Evolutionary conservation across 2,329 filamentous ascomycete genomes (phyloP).

Genomic region (Phialophora expanda): DNA sequence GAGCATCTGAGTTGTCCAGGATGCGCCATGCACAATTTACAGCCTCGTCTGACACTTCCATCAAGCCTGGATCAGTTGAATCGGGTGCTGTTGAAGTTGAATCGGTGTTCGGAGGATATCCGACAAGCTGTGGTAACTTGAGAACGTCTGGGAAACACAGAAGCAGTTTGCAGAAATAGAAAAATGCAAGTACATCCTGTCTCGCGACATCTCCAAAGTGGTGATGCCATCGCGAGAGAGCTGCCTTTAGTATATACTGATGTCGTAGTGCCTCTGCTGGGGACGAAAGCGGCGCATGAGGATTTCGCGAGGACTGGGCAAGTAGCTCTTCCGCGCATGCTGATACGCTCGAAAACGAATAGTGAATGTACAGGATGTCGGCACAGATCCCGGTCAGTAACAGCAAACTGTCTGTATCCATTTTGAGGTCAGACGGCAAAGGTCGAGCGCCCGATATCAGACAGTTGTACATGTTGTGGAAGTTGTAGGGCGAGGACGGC

Average conservation of each 20-base stretch:
- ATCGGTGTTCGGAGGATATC: no score
- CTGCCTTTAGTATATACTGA: constrained; percentile 7
- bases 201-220: constrained; percentile 12
- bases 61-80: not conserved
- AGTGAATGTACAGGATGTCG: constrained; percentile 11
- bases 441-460: constrained; percentile 12
- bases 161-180: constrained; percentile 19
- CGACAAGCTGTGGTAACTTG: no score
- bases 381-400: constrained; percentile 15
- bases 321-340: not conserved
- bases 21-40: constrained; percentile 20
- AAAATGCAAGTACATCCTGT: constrained; percentile 18
- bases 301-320: constrained; percentile 2
- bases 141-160: not conserved
- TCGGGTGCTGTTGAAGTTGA: not conserved
- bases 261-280: constrained; percentile 10
- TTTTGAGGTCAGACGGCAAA: constrained; percentile 18
- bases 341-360: not conserved
- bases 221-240: constrained; percentile 20
- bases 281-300: constrained; percentile 14
- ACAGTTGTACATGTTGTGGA: constrained; percentile 21
- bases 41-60: constrained; percentile 19
- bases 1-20: constrained; percentile 13
- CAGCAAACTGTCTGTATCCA: constrained; percentile 12
- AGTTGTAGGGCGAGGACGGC: constrained; percentile 20